phyloP scores from a whole-genome alignment of 2,329 filamentous ascomycete species.

The Neophaeococcomyces aloes region DNA sequence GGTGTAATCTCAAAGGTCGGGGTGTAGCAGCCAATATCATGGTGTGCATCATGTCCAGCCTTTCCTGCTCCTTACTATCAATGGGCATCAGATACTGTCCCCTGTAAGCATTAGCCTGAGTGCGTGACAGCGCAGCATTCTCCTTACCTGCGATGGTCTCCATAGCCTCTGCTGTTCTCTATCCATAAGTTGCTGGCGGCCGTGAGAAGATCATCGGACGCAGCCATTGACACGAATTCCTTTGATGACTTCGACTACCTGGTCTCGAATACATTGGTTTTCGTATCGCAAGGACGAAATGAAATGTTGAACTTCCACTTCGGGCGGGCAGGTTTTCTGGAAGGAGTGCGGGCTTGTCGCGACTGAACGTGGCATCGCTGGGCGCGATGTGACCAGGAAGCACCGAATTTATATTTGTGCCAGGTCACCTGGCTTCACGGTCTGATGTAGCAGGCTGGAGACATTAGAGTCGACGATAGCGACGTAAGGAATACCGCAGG shows the following conservation, averaged over 20 bases:
- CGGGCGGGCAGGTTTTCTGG: neutral
- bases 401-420: constrained; percentile 4
- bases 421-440: neutral
- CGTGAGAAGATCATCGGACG: neutral
- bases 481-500: neutral
- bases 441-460: neutral
- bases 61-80: constrained; percentile 66
- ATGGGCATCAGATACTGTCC: constrained; percentile 68
- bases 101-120: constrained; percentile 9
- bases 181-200: neutral
- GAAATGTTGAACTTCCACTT: neutral
- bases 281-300: too few species aligned
- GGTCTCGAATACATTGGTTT: constrained; percentile 5
- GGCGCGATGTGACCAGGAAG: neutral
- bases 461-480: neutral
- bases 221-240: constrained; percentile 2
- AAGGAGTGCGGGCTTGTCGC: neutral
- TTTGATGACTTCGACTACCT: neutral
- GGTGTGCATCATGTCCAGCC: constrained; percentile 73
- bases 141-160: constrained; percentile 16
- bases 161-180: constrained; percentile 16
- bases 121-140: neutral
- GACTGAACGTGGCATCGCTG: neutral
- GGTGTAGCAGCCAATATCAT: constrained; percentile 57
- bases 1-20: constrained; percentile 30